Base-by-base conservation (phyloP, 495 filamentous ascomycete species). In the Pseudotulostoma volvatum region DNA sequence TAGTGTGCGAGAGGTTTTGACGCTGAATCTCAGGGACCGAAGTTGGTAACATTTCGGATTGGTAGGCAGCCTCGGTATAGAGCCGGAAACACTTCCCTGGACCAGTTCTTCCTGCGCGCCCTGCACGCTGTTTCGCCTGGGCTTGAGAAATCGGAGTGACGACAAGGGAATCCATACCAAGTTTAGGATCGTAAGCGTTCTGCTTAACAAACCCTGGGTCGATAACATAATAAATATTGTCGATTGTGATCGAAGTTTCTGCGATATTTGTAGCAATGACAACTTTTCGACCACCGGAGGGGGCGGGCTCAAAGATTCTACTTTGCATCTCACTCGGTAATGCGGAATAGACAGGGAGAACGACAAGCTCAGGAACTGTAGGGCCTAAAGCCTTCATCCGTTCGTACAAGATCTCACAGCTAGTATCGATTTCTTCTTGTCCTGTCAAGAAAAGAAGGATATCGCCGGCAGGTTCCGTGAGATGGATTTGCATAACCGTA, bases 241-340 rank as follows among this genome's bases (percentile, higher is more conserved):
- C 90, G 41, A 99, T 95, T 0, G 90, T 99, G 47, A 99, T 88
- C 11, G 83, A 92, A 0, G 90, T 99, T 51, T 99, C 90, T 0
- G 90, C 90, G 51, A 99, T 99, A 46, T 99, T 99, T 13, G 90
- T 99, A 2, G 90, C 92, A 54, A 99, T 93, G 36, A 99, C 83
- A 11, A 95, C 85, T 59, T 99, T 99, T 38, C 90, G 70, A 33
- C 75, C 80, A 25, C 90, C 90, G 13, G 78, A 71, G 4, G 88
- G 84, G 14, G 92, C 81, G 11, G 87, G 86, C 17, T 96, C 90
- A 53, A 99, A 99, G 34, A 96, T 92, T 41, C 68, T 72, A 50
- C 81, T 88, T 50, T 95, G 90, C 70, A 93, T 85, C 60, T 99
- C 90, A 49, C 76, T 84, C 0, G 87, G 87, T 23, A 95, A 68